Evolutionary conservation across 176 grass and related monocot species (phyloP), one percentile per base, ranked within the genome.

Genomic region (Olyra latifolia): DNA sequence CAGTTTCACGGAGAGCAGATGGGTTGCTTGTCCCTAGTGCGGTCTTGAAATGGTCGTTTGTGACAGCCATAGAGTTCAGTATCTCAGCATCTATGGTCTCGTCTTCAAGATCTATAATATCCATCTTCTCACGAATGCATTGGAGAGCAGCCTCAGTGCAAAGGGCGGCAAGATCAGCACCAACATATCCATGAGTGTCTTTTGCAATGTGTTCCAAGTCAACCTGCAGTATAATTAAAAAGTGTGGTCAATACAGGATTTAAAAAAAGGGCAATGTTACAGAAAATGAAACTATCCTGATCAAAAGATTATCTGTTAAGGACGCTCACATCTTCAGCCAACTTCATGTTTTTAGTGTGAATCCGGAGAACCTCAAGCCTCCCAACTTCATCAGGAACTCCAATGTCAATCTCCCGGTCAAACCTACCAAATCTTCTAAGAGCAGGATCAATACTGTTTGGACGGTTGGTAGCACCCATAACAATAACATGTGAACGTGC

Each of bases 81-180:
- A 97, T 91, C 86, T 97, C 94, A 30, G 94, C 94, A 89, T 97
- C 94, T 66, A 97, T 97, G 2, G 91, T 91, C 50, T 97, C 94
- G 35, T 97, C 94, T 67, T 97, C 94, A 9, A 93, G 80, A 80
- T 97, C 91, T 52, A 97, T 97, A 24, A 97, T 91, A 64, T 93
- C 94, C 94, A 97, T 93, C 65, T 97, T 97, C 82, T 97, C 94
- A 58, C 91, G 85, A 38, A 93, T 97, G 65, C 91, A 97, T 62
- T 97, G 94, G 42, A 97, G 91, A 46, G 94, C 94, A 71, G 91
- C 91, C 77, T 97, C 94, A 30, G 94, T 97, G 71, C 91, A 97
- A 53, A 93, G 91, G 15, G 91, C 91, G 67, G 94, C 94, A 42
- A 97, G 88, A 85, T 97, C 94, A 74, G 94, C 80, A 80, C 94